These are phyloP conservation scores for Pisolithus thermaeus DNA, from an alignment of 1,284 basidiomycete species.

Conservation along the genomic window DNA sequence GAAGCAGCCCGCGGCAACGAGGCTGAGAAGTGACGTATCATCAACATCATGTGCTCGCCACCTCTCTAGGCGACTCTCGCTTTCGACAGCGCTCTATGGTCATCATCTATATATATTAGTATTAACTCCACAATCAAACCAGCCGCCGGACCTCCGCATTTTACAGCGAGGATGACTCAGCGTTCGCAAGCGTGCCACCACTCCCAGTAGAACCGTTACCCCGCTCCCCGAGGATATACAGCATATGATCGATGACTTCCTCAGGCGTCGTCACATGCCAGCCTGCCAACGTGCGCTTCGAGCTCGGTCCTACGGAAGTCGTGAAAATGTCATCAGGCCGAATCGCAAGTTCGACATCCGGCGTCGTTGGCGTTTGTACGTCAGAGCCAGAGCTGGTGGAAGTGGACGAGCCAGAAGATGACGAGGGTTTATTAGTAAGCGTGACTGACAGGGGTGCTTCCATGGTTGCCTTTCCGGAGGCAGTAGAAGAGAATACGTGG, in stretches of 20 bases:
- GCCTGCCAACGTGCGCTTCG: constrained; percentile 80
- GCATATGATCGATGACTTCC: constrained; percentile 70
- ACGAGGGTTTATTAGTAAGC: constrained; percentile 35
- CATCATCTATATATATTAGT: no score
- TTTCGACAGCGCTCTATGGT: no score
- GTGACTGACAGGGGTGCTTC: constrained; percentile 73
- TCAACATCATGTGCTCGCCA: no score
- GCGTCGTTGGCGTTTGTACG: constrained; percentile 26
- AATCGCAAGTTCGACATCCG: constrained; percentile 59
- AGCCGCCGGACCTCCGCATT: no score
- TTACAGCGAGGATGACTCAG: background rate
- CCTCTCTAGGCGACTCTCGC: no score
- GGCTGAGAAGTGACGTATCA: no score
- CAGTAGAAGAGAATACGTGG: constrained; percentile 51
- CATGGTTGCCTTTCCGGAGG: constrained; percentile 42
- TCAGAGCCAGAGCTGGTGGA: no score
- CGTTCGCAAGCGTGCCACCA: background rate
- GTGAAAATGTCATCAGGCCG: constrained; percentile 74
- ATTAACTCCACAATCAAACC: no score
- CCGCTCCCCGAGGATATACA: constrained; percentile 40
- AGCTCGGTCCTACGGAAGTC: constrained; percentile 80
- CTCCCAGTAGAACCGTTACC: background rate
- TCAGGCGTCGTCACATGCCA: constrained; percentile 84
- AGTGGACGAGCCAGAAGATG: constrained; percentile 11
- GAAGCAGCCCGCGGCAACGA: no score